Conservation (phyloP, 2,329 filamentous ascomycete species). For the Claviceps fusiformis region DNA sequence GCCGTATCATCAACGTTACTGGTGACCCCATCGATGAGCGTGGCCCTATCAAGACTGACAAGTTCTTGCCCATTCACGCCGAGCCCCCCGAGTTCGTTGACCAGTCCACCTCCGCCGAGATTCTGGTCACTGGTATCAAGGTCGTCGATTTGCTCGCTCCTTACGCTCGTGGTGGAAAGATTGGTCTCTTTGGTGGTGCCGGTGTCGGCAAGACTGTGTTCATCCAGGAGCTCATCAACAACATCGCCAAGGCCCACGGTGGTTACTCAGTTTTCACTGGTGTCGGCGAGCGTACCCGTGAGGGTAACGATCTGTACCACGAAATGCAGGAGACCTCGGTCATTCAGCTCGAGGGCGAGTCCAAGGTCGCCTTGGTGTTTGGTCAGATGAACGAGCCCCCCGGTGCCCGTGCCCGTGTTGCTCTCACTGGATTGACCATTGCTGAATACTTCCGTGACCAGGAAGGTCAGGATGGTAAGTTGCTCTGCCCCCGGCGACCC, state of each 20-base stretch:
- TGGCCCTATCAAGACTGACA: slow-evolving; percentile 89
- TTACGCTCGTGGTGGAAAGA: slow-evolving; percentile 99
- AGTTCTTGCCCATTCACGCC: slow-evolving; percentile 82
- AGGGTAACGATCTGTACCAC: slow-evolving; percentile 99
- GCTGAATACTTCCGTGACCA: slow-evolving; percentile 70
- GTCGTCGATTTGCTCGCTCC: slow-evolving; percentile 97
- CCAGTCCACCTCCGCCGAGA: slow-evolving; percentile 91
- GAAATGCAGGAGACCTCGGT: slow-evolving; percentile 99
- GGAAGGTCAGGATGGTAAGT: slow-evolving; percentile 73
- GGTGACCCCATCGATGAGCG: slow-evolving; percentile 99
- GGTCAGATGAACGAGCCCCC: slow-evolving; percentile 99
- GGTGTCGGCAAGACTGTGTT: slow-evolving; percentile 99
- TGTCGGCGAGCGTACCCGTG: slow-evolving; percentile 99
- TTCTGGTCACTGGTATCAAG: slow-evolving; percentile 99
- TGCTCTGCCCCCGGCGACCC: not conserved
- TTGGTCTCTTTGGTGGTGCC: slow-evolving; percentile 99
- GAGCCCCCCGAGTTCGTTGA: slow-evolving; percentile 87
- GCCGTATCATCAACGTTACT: slow-evolving; percentile 99
- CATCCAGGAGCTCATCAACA: slow-evolving; percentile 99
- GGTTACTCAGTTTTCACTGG: slow-evolving; percentile 99
- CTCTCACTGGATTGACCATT: slow-evolving; percentile 74
- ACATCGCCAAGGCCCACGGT: slow-evolving; percentile 99
- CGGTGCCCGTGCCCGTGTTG: slow-evolving; percentile 98
- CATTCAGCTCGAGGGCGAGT: slow-evolving; percentile 98
- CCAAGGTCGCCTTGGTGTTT: slow-evolving; percentile 98